Base-by-base conservation (phyloP, 169 alveolate genomes). In the Plasmodium coatneyi region DNA sequence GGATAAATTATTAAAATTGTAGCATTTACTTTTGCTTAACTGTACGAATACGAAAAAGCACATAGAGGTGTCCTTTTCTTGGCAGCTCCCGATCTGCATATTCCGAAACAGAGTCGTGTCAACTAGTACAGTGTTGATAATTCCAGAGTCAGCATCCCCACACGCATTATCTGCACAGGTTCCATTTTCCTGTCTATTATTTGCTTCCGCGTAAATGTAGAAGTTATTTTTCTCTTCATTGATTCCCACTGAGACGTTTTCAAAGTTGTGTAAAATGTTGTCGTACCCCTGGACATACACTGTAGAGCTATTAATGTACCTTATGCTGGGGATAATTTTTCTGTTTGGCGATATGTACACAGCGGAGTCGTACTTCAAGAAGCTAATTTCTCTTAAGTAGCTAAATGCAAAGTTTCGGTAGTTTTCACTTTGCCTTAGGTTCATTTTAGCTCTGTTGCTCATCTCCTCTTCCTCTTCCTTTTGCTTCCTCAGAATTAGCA, bases 11-110 rank as follows among this genome's bases (percentile, higher is more conserved):
- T 70, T 46, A 91, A 91, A 91, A 71, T 49, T 81, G 74, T 80
- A 91, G 52, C 95, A 91, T 81, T 80, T 91, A 19, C 60, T 81
- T 80, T 81, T 91, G 36, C 74, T 81, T 71, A 91, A 91, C 74
- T 91, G 90, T 28, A 91, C 95, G 74, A 91, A 80, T 43, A 91
- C 84, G 56, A 91, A 91, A 81, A 91, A 91, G 39, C 95, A 91
- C 34, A 81, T 12, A 14, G 39, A 32, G 46, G 30, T 71, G 39
- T 80, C 36, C 54, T 80, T 70, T 43, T 79, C 83, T 52, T 66
- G 43, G 74, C 95, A 91, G 56, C 92, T 80, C 39, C 79, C 34
- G 52, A 91, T 70, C 14, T 70, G 43, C 71, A 91, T 56, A 71
- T 80, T 91, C 34, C 83, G 82, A 71, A 80, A 91, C 39, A 80